A percentile compares a stretch with the other conserved stretches of the same genome.
phyloP scores from a whole-genome alignment of 495 filamentous ascomycete species.

The Hyaloscypha finlandica region DNA sequence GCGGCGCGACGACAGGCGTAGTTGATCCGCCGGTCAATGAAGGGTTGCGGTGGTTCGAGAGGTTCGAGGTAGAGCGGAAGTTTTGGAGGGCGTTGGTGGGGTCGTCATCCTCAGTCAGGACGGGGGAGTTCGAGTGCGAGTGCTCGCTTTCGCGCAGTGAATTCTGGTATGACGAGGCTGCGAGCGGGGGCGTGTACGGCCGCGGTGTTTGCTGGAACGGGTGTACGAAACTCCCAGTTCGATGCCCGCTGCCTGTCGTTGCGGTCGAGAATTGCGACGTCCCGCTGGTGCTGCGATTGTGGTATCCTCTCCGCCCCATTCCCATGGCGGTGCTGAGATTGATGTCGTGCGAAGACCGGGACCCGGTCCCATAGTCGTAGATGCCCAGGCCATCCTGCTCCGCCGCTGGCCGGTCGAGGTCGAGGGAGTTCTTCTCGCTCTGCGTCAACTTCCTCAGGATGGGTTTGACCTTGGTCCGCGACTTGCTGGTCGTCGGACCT shows the following conservation, averaged over 20 bases:
- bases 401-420: constrained; percentile 52
- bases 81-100: constrained; percentile 28
- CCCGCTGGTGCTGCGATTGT: constrained; percentile 53
- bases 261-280: constrained; percentile 47
- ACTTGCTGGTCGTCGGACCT: constrained; percentile 16
- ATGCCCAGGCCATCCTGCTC: constrained; percentile 44
- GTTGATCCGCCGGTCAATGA: constrained; percentile 41
- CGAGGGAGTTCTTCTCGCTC: constrained; percentile 54
- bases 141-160: constrained; percentile 47
- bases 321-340: constrained; percentile 10
- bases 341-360: constrained; percentile 34
- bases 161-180: constrained; percentile 48
- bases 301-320: constrained; percentile 37
- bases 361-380: constrained; percentile 29
- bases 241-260: constrained; percentile 41
- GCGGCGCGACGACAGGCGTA: constrained; percentile 23
- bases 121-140: constrained; percentile 36
- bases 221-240: constrained; percentile 51
- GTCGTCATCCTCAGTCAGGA: constrained; percentile 53
- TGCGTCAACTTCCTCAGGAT: constrained; percentile 54
- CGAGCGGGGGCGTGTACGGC: constrained; percentile 54
- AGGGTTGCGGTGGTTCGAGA: constrained; percentile 42
- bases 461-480: constrained; percentile 47
- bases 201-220: constrained; percentile 59
- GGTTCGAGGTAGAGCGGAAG: constrained; percentile 24